Conservation (phyloP, 176 grass and related monocot genomes). For the Typha latifolia region DNA sequence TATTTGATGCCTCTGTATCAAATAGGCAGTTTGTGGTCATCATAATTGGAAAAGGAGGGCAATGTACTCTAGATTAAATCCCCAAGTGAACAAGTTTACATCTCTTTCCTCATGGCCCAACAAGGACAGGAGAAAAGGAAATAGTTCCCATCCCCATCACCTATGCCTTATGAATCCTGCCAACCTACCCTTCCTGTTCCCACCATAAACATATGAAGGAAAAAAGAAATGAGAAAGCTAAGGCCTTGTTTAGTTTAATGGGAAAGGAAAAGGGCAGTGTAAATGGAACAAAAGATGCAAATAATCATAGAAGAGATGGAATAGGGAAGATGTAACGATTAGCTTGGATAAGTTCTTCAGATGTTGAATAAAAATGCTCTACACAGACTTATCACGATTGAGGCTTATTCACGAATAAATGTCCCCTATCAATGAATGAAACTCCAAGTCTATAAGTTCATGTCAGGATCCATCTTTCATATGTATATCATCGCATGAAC, state of each 20-base stretch:
- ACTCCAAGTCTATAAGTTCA: background rate
- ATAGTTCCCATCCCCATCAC: background rate
- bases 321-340: too few species aligned
- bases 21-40: too few species aligned
- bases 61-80: background rate
- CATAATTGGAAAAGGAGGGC: background rate
- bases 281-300: too few species aligned
- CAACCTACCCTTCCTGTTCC: background rate
- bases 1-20: too few species aligned
- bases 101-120: background rate
- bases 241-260: too few species aligned
- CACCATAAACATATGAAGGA: background rate
- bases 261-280: too few species aligned
- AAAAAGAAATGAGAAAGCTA: too few species aligned
- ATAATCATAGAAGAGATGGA: too few species aligned
- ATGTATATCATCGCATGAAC: background rate
- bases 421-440: background rate
- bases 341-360: too few species aligned
- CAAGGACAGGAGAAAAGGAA: background rate
- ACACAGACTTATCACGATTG: too few species aligned
- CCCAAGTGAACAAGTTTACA: background rate
- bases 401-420: too few species aligned
- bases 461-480: background rate
- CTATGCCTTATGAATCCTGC: background rate
- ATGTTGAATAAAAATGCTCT: too few species aligned